Conservation (phyloP, 768 basidiomycete species). For the Auricularia sp. region DNA sequence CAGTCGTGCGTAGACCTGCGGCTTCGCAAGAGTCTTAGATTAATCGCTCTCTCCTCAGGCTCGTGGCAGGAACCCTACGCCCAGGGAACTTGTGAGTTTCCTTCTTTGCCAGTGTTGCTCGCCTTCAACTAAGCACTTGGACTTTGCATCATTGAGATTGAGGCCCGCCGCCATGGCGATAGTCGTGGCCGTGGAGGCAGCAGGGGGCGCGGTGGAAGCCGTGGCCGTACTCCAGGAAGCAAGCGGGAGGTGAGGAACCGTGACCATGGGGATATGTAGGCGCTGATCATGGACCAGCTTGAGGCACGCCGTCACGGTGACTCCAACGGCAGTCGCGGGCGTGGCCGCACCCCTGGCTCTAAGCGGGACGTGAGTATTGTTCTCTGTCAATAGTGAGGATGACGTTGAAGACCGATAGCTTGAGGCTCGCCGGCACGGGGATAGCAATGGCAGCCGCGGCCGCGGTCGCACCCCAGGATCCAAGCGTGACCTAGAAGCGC, state of each 20-base stretch:
- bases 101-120: background rate
- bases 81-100: background rate
- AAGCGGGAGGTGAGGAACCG: background rate
- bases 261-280: background rate
- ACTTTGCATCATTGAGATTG: background rate
- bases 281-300: background rate
- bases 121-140: background rate
- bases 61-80: background rate
- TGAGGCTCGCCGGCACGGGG: background rate
- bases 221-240: background rate
- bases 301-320: background rate
- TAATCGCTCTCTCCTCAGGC: background rate
- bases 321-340: background rate
- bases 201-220: background rate
- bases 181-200: background rate
- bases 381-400: too few relatives aligned
- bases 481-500: background rate
- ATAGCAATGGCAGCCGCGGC: conserved; percentile 1
- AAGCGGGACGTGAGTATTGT: background rate
- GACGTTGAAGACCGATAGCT: background rate
- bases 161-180: background rate
- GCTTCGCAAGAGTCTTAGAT: background rate
- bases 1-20: background rate
- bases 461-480: background rate
- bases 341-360: background rate